Evolutionary conservation across 768 basidiomycete genomes (phyloP), one percentile per base, ranked within the genome.

Genomic region (Tulasnella sp.): DNA sequence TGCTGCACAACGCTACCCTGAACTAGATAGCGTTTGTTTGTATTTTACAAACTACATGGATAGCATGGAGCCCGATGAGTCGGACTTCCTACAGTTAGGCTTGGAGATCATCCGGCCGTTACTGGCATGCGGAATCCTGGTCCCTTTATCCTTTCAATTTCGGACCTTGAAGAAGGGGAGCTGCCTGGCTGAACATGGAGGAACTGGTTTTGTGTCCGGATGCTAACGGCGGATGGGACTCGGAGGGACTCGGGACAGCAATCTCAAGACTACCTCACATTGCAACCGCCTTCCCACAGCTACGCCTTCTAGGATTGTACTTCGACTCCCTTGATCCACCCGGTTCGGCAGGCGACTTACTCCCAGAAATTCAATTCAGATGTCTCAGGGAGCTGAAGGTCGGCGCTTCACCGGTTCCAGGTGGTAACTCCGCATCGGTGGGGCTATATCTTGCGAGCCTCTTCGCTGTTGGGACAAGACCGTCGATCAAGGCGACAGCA

Each of bases 361-460:
- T 69, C 1, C 64, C 64, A 37, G 64, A 69, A 31, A 69, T 28
- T 69, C 64, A 69, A 37, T 69, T 69, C 28, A 69, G 14, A 12
- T 69, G 64, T 28, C 64, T 69, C 16, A 1, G 11, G 64, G 64
- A 69, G 34, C 28, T 69, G 7, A 3, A 69, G 8, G 64, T 69
- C 28, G 64, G 64, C 8, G 28, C 14, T 31, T 69, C 64, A 31
- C 34, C 28, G 4, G 14, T 69, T 14, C 64, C 64, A 69, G 11
- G 16, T 22, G 34, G n/a, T 37, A 31, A 69, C 34, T 3, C 64
- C 28, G 22, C n/a, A 69, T 5, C 28, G 12, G 64, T 69, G 5
- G 64, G 64, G 5, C n/a, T 69, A 14, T 69, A 69, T 31, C 64
- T 69, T n/a, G 64, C 64, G 28, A 69, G 64, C 64, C 64, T 69